A percentile compares a stretch with the other conserved stretches of the same genome.
phyloP scores from a whole-genome alignment of 2,329 filamentous ascomycete species.

The Aschersonia sp. region DNA sequence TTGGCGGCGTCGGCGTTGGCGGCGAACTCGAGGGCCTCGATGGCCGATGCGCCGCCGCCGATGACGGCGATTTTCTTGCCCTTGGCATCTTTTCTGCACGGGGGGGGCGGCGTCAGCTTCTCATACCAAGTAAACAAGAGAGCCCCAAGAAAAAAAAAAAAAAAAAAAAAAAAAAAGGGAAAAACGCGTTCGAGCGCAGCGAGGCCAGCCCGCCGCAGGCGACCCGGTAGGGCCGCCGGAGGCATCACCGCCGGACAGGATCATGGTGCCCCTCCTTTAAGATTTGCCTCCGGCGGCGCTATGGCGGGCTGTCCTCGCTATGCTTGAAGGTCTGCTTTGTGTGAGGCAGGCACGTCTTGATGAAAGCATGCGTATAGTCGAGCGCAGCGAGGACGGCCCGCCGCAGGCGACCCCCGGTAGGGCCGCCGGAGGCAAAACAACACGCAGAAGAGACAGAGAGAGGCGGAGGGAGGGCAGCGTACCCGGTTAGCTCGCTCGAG shows the following conservation, averaged over 20 bases:
- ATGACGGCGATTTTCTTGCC: constrained; percentile 65
- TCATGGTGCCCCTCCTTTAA: too few relatives aligned
- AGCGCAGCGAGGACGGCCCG: background rate
- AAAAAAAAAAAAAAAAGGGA: background rate
- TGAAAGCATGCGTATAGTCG: too few relatives aligned
- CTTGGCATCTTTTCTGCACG: constrained; percentile 44
- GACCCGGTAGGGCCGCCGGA: too few relatives aligned
- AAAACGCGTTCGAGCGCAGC: too few relatives aligned
- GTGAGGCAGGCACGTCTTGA: too few relatives aligned
- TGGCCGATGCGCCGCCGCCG: constrained; percentile 66
- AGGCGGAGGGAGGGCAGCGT: constrained; percentile 5
- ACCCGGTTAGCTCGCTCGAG: constrained; percentile 57
- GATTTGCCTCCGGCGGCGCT: too few relatives aligned
- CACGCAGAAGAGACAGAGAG: background rate
- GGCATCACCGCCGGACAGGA: too few relatives aligned
- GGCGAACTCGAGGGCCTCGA: constrained; percentile 73
- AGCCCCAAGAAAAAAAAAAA: background rate
- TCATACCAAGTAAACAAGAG: too few relatives aligned
- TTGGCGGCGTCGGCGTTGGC: constrained; percentile 49
- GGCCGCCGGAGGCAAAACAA: background rate
- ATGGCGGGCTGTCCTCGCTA: too few relatives aligned
- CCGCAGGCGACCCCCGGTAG: too few relatives aligned
- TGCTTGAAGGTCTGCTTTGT: too few relatives aligned
- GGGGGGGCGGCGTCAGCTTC: constrained; percentile 8
- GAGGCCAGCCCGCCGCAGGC: too few relatives aligned